Percentiles rank a stretch among this genome's conserved stretches.
Conservation (phyloP, 441 rosid species). For the Mallotus japonicus region DNA sequence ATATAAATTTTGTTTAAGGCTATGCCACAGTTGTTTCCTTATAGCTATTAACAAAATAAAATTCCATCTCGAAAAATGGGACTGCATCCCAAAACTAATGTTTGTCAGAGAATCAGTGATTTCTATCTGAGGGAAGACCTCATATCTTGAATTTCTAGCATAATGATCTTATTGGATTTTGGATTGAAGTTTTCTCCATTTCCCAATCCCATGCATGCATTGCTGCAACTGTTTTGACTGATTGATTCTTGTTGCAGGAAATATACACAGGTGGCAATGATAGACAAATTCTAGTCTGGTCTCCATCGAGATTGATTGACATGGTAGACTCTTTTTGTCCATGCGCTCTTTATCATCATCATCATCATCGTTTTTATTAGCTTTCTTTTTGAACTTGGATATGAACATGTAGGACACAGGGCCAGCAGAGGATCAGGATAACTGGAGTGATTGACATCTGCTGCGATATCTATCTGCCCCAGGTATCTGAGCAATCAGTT, state of each 20-base stretch:
- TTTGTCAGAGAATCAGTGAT: background rate
- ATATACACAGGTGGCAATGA: slow-evolving; percentile 81
- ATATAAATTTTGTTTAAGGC: background rate
- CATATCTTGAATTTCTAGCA: background rate
- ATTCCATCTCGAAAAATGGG: background rate
- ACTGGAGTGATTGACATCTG: slow-evolving; percentile 54
- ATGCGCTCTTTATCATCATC: background rate
- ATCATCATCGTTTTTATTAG: background rate
- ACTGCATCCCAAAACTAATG: background rate
- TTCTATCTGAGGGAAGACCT: background rate
- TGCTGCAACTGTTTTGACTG: slow-evolving; percentile 15
- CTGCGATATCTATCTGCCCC: background rate
- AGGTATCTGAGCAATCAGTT: background rate
- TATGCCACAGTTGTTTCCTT: background rate
- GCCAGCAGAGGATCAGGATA: slow-evolving; percentile 44
- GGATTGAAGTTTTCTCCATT: background rate
- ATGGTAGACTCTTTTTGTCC: slow-evolving; percentile 27
- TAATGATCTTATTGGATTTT: background rate
- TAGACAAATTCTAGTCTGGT: slow-evolving; percentile 89
- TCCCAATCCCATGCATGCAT: background rate
- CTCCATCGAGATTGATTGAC: slow-evolving; percentile 46
- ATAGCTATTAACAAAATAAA: background rate
- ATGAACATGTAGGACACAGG: slow-evolving; percentile 39
- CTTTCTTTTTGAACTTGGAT: background rate
- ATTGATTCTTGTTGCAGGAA: slow-evolving; percentile 47